phyloP scores from a whole-genome alignment of 176 grass and related monocot genomes.

The Rhipidocladum racemiflorum region DNA sequence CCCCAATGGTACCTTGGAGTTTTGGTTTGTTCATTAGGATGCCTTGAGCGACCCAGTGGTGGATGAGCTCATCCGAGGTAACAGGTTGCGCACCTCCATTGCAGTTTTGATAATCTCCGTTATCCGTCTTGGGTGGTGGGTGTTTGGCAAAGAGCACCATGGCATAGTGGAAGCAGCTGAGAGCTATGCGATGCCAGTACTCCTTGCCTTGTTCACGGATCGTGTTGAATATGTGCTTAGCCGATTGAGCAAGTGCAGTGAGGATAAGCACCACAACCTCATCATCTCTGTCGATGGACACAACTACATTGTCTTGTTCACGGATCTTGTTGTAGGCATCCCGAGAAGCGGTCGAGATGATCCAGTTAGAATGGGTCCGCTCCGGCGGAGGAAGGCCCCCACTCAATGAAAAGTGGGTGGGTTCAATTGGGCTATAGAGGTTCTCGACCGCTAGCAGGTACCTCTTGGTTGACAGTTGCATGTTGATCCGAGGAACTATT shows the following conservation, averaged over 20 bases:
- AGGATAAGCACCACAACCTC: too few species aligned
- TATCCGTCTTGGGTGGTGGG: too few species aligned
- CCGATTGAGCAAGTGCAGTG: too few species aligned
- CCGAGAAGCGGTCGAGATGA: neutral
- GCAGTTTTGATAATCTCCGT: too few species aligned
- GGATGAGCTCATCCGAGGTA: neutral
- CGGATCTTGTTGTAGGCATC: neutral
- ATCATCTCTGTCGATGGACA: too few species aligned
- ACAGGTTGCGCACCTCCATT: fast-evolving
- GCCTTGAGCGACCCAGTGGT: neutral
- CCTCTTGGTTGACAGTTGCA: fast-evolving
- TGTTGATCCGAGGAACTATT: neutral
- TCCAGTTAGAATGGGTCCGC: fast-evolving
- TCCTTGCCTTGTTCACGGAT: too few species aligned
- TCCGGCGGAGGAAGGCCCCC: fast-evolving
- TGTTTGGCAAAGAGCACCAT: too few species aligned
- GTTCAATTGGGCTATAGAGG: neutral
- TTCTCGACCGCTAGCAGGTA: constrained; percentile 13
- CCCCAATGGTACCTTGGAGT: too few species aligned
- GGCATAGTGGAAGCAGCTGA: too few species aligned
- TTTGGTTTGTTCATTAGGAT: neutral
- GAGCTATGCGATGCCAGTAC: too few species aligned
- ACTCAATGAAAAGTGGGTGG: fast-evolving
- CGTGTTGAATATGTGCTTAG: too few species aligned
- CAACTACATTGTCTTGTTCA: too few species aligned